phyloP scores from a whole-genome alignment of 164 flowering plant genomes.

The Umbilicus rupestris region DNA sequence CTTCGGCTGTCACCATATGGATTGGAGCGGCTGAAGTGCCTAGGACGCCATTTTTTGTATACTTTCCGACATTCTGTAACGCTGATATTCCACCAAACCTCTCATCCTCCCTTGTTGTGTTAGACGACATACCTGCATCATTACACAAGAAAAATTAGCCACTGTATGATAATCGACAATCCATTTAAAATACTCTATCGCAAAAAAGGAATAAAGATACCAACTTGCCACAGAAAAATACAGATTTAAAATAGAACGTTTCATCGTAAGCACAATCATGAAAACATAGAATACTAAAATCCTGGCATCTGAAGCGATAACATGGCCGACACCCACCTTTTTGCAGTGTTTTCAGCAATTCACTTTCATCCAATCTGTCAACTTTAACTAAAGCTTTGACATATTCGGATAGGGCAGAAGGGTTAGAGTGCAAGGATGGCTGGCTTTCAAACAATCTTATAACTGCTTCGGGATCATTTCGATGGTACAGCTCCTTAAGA shows the following conservation, averaged over 20 bases:
- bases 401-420: slow-evolving; percentile 84
- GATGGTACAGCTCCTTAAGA: slow-evolving; percentile 60
- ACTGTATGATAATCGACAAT: neutral
- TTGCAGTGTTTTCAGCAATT: slow-evolving; percentile 73
- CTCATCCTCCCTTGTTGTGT: slow-evolving; percentile 38
- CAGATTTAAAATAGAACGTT: neutral
- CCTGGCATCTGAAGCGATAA: too few species aligned
- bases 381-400: slow-evolving; percentile 85
- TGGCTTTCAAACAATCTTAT: slow-evolving; percentile 82
- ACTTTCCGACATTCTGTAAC: slow-evolving; percentile 58
- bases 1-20: slow-evolving; percentile 79
- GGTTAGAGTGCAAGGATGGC: slow-evolving; percentile 68
- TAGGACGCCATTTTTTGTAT: slow-evolving; percentile 60
- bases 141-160: neutral
- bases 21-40: slow-evolving; percentile 85
- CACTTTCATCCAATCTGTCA: slow-evolving; percentile 79
- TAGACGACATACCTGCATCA: slow-evolving; percentile 12
- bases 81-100: slow-evolving; percentile 48
- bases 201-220: neutral
- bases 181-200: neutral
- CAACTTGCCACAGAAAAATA: neutral
- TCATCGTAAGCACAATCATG: neutral
- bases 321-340: slow-evolving; percentile 51
- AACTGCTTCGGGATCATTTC: slow-evolving; percentile 83
- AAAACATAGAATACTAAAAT: neutral